Percentiles rank a stretch among this genome's conserved stretches.
These are phyloP conservation scores for Hortiboletus rubellus DNA, from an alignment of 1,284 basidiomycete genomes.

Conservation along the genomic window DNA sequence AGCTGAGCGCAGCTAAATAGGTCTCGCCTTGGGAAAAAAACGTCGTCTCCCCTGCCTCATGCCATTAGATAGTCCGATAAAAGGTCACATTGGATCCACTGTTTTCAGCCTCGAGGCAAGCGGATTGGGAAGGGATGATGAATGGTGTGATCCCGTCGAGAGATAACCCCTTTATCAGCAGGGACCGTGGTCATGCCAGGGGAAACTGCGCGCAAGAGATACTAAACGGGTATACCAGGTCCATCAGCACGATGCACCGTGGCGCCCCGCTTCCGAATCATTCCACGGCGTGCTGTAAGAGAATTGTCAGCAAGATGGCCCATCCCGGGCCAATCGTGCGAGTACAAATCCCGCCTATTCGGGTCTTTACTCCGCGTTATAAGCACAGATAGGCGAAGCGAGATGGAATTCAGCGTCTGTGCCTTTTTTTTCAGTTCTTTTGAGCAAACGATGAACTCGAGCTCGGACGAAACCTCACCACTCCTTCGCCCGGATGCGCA, in stretches of 20 bases:
- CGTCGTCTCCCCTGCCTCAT: slow-evolving; percentile 12
- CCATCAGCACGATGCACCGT: slow-evolving; percentile 29
- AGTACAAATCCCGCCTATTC: slow-evolving; percentile 8
- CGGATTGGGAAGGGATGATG: neutral
- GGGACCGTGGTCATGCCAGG: slow-evolving; percentile 6
- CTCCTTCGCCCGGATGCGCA: slow-evolving; percentile 16
- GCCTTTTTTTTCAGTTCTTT: neutral
- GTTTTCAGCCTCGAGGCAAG: slow-evolving; percentile 31
- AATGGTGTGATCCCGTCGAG: neutral
- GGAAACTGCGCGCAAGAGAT: slow-evolving; percentile 2
- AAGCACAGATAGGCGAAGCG: slow-evolving; percentile 5
- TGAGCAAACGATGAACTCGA: slow-evolving; percentile 12
- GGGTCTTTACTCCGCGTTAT: slow-evolving; percentile 16
- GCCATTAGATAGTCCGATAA: slow-evolving; percentile 19
- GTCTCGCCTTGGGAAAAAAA: slow-evolving; percentile 26
- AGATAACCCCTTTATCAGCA: slow-evolving; percentile 10
- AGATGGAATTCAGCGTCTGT: neutral
- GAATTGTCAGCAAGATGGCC: slow-evolving; percentile 1
- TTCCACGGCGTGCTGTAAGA: neutral
- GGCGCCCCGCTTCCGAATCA: slow-evolving; percentile 20
- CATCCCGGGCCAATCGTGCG: neutral
- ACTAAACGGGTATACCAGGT: neutral
- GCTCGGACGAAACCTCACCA: slow-evolving; percentile 25
- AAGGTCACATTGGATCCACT: neutral
- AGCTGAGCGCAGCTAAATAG: slow-evolving; percentile 20